Percentiles rank a stretch among this genome's conserved stretches.
These are phyloP conservation scores for Fusarium penzigii DNA, from an alignment of 2,329 filamentous ascomycete genomes.

Conservation along the genomic window DNA sequence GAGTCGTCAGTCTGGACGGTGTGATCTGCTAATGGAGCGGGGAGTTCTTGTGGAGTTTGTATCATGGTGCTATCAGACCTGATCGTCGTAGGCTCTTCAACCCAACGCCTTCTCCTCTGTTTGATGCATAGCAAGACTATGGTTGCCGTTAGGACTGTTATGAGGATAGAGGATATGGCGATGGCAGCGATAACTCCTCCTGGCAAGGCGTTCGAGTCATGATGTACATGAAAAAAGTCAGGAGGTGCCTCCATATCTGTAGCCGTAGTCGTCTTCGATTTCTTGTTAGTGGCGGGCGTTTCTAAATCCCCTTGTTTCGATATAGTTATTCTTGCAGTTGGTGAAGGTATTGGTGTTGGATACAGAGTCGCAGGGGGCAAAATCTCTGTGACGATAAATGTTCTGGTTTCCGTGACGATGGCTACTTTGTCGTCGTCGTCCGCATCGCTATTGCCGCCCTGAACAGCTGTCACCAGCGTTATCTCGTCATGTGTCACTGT, in stretches of 20 bases:
- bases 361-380: constrained; percentile 3
- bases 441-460: constrained; percentile 2
- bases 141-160: background rate
- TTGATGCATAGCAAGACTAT: constrained; percentile 14
- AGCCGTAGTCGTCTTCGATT: background rate
- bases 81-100: background rate
- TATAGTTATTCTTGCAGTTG: constrained; percentile 1
- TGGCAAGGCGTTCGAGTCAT: constrained; percentile 4
- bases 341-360: background rate
- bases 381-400: constrained; percentile 8
- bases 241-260: background rate
- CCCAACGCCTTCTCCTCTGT: constrained; percentile 5
- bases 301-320: constrained; percentile 1
- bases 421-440: constrained; percentile 3
- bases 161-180: constrained; percentile 13
- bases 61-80: too few relatives aligned
- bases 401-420: constrained; percentile 16
- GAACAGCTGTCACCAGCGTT: constrained; percentile 10
- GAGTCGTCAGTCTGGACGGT: constrained; percentile 4
- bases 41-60: background rate
- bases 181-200: constrained; percentile 21
- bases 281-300: background rate
- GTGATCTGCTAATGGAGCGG: constrained; percentile 4
- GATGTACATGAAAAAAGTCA: background rate
- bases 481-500: constrained; percentile 4